Evolutionary conservation across 352 stramenopile species (phyloP), one percentile per base, ranked within the genome.

Genomic region (Phytophthora lateralis): DNA sequence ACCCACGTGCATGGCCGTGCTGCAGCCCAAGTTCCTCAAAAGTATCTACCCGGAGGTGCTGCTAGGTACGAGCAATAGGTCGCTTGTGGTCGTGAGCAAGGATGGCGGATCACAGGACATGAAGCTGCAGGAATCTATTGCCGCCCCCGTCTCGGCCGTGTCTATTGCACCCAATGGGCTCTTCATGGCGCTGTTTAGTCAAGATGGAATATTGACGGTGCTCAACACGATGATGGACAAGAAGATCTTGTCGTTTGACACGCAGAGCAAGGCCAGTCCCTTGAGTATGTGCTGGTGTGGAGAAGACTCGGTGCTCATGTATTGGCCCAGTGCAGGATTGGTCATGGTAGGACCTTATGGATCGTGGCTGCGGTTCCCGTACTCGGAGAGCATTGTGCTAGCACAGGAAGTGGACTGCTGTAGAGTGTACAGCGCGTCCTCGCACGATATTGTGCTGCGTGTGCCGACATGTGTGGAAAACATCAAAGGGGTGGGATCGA

Each of bases 161-260:
- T 81, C 87, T 0, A 95, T 98, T 68, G 95, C 94, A 17, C 95
- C 95, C 2, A 98, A 98, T 69, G 95, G 95, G 34, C 82, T 96
- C 49, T 98, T 98, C 62, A 89, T 99, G 76, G 95, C 96, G n/a
- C 91, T 97, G 47, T 98, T 98, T 63, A 96, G 93, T 7, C 89
- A 97, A 55, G 86, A 97, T 48, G 94, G 92, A 7, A 90, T 97
- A 49, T 75, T 99, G 21, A 98, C 93, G 3, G 96, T 99, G 17
- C 85, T 99, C 46, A 98, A 95, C 30, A 98, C 95, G n/a, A 96
- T 90, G 55, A 97, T 98, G 68, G 92, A 98, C 79, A 98, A 97
- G 57, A 98, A 93, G 67, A 91, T 95, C 49, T 47, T 96, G 66
- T 82, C 82, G 17, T 96, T 96, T 60, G 87, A 96, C 70, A 93